Conservation (phyloP, 305 asterid genomes). For the Fraxinus baroniana region DNA sequence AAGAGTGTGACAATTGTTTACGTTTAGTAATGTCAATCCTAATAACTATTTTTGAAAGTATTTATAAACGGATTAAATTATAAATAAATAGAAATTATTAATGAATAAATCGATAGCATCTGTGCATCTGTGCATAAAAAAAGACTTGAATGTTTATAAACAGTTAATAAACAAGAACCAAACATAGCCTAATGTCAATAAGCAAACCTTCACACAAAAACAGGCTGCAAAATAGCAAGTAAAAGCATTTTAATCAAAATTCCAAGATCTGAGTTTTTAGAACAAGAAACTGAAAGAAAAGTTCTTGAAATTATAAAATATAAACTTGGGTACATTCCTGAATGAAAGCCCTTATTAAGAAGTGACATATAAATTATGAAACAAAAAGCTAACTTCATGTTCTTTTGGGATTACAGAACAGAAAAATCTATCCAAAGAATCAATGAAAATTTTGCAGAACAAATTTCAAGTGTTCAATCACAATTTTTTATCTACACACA, state of each 20-base stretch:
- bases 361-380: slow-evolving; percentile 38
- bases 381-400: slow-evolving; percentile 19
- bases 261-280: neutral
- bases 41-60: neutral
- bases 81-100: too few species aligned
- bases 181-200: neutral
- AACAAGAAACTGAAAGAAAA: neutral
- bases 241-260: neutral
- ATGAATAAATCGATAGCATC: too few species aligned
- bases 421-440: slow-evolving; percentile 37
- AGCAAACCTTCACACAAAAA: neutral
- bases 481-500: slow-evolving; percentile 61
- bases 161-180: neutral
- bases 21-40: neutral
- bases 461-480: slow-evolving; percentile 41
- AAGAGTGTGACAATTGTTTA: neutral
- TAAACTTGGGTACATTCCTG: slow-evolving; percentile 25
- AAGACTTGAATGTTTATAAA: neutral
- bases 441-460: slow-evolving; percentile 52
- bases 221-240: neutral
- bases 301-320: neutral
- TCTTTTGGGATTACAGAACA: neutral
- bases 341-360: slow-evolving; percentile 41
- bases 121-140: too few species aligned
- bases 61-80: neutral